Percentiles rank a stretch among this genome's conserved stretches.
These are phyloP conservation scores for Cadophora sp. DNA, from an alignment of 2,329 filamentous ascomycete genomes.

Conservation along the genomic window DNA sequence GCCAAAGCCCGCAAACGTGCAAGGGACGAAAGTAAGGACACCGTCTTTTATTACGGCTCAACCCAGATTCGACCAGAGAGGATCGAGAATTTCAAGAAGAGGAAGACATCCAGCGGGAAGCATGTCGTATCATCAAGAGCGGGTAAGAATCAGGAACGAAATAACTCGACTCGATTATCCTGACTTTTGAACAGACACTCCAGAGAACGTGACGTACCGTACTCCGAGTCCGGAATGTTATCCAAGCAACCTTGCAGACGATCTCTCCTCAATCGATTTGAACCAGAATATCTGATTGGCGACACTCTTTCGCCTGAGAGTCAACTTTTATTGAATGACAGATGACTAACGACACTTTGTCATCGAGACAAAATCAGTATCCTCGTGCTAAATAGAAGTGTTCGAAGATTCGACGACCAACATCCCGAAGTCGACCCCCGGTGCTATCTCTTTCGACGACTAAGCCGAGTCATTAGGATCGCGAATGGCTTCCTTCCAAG, in stretches of 20 bases:
- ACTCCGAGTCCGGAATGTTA: constrained; percentile 16
- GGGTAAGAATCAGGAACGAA: constrained; percentile 13
- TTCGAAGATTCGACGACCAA: background rate
- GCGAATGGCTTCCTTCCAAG: background rate
- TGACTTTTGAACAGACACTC: constrained; percentile 6
- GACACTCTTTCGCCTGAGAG: background rate
- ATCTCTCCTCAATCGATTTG: constrained; percentile 13
- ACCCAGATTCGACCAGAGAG: constrained; percentile 22
- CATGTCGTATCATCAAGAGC: constrained; percentile 15
- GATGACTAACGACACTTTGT: background rate
- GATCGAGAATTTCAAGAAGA: constrained; percentile 22
- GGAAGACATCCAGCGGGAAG: constrained; percentile 15
- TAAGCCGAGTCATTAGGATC: background rate
- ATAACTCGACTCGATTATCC: background rate
- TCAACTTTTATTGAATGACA: background rate
- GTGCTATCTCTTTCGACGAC: background rate
- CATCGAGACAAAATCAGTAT: background rate
- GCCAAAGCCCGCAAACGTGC: constrained; percentile 25
- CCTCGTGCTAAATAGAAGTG: background rate
- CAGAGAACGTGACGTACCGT: constrained; percentile 17
- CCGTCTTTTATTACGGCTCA: constrained; percentile 17
- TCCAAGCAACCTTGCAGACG: constrained; percentile 10
- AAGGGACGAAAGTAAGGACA: constrained; percentile 24
- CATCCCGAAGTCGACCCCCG: background rate
- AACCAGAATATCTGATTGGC: constrained; percentile 11